Evolutionary conservation across 768 basidiomycete species (phyloP).

Genomic region (Podaxis sp.): DNA sequence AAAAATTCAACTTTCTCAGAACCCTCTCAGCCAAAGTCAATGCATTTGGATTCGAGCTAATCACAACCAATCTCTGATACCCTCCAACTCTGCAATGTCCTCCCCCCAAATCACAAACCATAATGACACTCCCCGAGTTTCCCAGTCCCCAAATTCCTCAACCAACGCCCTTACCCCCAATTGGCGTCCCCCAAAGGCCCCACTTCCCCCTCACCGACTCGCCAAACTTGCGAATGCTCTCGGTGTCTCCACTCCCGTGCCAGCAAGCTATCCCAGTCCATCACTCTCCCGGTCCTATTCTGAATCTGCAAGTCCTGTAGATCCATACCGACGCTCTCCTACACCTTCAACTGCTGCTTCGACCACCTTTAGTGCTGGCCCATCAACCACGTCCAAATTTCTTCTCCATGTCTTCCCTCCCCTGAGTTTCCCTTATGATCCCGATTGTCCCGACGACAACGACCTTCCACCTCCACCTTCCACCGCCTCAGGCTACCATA

Average conservation of each 20-base stretch:
- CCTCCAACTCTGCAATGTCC: neutral
- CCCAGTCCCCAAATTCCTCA: constrained; percentile 26
- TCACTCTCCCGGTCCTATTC: constrained; percentile 34
- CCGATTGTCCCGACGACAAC: constrained; percentile 38
- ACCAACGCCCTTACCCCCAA: constrained; percentile 27
- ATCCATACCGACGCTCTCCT: constrained; percentile 47
- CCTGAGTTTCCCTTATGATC: constrained; percentile 64
- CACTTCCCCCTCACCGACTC: constrained; percentile 72
- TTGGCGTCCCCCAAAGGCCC: constrained; percentile 71
- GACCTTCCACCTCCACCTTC: constrained; percentile 54
- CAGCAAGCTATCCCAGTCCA: constrained; percentile 37
- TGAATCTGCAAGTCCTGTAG: constrained; percentile 30
- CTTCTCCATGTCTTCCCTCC: constrained; percentile 87
- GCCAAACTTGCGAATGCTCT: constrained; percentile 86
- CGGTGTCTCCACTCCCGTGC: constrained; percentile 75
- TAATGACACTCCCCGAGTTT: constrained; percentile 25
- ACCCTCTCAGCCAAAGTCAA: neutral
- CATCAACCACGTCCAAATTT: constrained; percentile 58
- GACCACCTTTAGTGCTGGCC: constrained; percentile 31
- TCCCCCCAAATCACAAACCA: constrained; percentile 16
- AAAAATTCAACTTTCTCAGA: neutral
- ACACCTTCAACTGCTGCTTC: constrained; percentile 49
- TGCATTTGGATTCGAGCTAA: neutral
- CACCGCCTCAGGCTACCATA: constrained; percentile 72
- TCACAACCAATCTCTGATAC: neutral